Percentiles rank a stretch among this genome's conserved stretches.
These are phyloP conservation scores for Citrus reticulata DNA, from an alignment of 345 rosid genomes.

Conservation along the genomic window DNA sequence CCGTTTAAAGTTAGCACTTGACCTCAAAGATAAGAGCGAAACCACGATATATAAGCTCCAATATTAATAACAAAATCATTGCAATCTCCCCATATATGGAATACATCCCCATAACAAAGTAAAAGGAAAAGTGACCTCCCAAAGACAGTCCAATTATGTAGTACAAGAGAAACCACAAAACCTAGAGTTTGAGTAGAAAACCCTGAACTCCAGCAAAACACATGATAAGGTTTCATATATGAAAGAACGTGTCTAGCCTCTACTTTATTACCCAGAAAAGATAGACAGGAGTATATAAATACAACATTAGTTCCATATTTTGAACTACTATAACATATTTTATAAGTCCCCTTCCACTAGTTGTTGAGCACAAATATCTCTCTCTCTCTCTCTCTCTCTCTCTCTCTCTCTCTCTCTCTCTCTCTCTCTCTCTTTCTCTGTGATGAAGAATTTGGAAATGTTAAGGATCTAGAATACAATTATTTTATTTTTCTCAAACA, in stretches of 20 bases:
- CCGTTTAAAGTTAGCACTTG: background rate
- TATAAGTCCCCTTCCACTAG: background rate
- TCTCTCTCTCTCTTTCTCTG: too few relatives aligned
- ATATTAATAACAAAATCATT: background rate
- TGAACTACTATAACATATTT: background rate
- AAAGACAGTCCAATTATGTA: background rate
- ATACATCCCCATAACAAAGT: background rate
- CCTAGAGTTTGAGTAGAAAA: background rate
- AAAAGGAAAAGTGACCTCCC: background rate
- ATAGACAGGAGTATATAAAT: too few relatives aligned
- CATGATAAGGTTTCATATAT: too few relatives aligned
- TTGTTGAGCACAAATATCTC: background rate
- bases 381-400: too few relatives aligned
- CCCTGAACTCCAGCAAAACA: too few relatives aligned
- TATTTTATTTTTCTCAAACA: background rate
- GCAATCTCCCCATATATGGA: background rate
- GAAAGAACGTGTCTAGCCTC: too few relatives aligned
- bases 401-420: too few relatives aligned
- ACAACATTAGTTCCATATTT: too few relatives aligned
- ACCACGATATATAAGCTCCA: background rate
- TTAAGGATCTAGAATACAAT: background rate
- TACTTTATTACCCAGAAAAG: too few relatives aligned
- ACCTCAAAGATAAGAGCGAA: background rate
- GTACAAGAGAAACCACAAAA: background rate
- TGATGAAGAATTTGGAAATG: background rate